These are phyloP conservation scores for Microglena sp. DNA, from an alignment of 139 green algal genomes.

Conservation along the genomic window DNA sequence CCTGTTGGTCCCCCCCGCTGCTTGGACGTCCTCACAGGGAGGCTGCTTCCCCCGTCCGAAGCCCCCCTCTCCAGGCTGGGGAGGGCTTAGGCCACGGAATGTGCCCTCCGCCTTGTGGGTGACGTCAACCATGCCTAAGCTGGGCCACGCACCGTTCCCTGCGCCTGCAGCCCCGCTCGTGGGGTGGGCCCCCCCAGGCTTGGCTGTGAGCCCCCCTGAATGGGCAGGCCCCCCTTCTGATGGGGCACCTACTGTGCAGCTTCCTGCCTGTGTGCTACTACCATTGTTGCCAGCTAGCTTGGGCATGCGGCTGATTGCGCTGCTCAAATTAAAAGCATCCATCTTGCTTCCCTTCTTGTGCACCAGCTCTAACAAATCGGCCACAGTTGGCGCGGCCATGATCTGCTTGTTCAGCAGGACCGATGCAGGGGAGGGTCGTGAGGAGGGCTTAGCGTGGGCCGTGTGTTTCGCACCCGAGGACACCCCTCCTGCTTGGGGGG, in stretches of 20 bases:
- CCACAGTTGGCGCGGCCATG: conserved; percentile 13
- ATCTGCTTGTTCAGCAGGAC: conserved; percentile 29
- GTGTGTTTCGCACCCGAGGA: neutral
- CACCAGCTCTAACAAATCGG: conserved; percentile 32
- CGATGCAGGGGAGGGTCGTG: neutral
- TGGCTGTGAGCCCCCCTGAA: too few relatives aligned
- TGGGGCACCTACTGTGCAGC: too few relatives aligned
- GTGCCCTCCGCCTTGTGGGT: neutral
- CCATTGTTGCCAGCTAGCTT: conserved; percentile 51
- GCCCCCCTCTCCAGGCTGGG: conserved; percentile 10
- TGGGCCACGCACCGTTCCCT: too few relatives aligned
- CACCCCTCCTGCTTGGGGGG: too few relatives aligned
- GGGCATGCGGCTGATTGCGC: conserved; percentile 51
- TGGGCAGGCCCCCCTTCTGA: too few relatives aligned
- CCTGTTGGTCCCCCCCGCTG: too few relatives aligned
- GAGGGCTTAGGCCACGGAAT: conserved; percentile 19
- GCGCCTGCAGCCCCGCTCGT: too few relatives aligned
- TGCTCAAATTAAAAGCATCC: conserved; percentile 62
- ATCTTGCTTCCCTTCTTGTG: conserved; percentile 30
- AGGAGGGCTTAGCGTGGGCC: too few relatives aligned
- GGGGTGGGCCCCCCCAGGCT: too few relatives aligned
- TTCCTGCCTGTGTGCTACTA: too few relatives aligned
- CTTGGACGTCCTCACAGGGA: too few relatives aligned
- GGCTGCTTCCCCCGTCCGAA: too few relatives aligned
- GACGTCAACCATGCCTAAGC: neutral